Conservation (phyloP, 768 basidiomycete genomes). For the Xerocomus brunneocitrinus region DNA sequence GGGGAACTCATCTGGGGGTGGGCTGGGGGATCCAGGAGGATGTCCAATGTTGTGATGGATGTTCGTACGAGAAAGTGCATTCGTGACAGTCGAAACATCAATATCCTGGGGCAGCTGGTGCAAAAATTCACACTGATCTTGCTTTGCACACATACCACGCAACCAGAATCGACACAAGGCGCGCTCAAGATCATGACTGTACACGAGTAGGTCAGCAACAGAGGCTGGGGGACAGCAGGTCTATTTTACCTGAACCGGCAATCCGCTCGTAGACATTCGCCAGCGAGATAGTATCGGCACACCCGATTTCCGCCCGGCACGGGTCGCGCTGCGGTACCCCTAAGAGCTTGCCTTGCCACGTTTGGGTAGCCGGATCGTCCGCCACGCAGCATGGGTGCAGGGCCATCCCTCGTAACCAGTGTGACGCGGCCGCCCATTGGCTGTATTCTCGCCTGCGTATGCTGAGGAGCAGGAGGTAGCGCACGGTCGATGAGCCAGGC, state of each 20-base stretch:
- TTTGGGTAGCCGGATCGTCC: constrained; percentile 38
- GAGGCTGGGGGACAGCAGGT: background rate
- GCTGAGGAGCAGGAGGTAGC: constrained; percentile 42
- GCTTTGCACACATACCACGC: constrained; percentile 94
- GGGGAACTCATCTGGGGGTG: constrained; percentile 63
- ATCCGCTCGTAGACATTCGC: constrained; percentile 93
- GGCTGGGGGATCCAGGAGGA: constrained; percentile 31
- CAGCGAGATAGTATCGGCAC: constrained; percentile 94
- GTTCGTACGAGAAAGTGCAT: constrained; percentile 63
- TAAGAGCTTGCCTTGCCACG: constrained; percentile 16
- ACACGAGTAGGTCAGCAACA: constrained; percentile 12
- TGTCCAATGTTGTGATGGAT: constrained; percentile 42
- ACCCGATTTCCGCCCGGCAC: constrained; percentile 61
- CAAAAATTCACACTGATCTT: constrained; percentile 93
- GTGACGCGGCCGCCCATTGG: constrained; percentile 65
- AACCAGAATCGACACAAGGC: constrained; percentile 98
- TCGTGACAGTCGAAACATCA: constrained; percentile 66
- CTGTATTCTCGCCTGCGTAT: constrained; percentile 45
- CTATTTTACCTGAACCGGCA: constrained; percentile 88
- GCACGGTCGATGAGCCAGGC: constrained; percentile 84
- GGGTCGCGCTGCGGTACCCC: constrained; percentile 30
- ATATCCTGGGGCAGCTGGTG: constrained; percentile 87
- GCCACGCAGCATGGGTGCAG: constrained; percentile 33
- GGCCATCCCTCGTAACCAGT: constrained; percentile 55
- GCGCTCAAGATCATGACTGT: constrained; percentile 89